Percentiles rank a stretch among this genome's conserved stretches.
These are phyloP conservation scores for Fusarium sulawesiense DNA, from an alignment of 2,329 filamentous ascomycete species.

Conservation along the genomic window DNA sequence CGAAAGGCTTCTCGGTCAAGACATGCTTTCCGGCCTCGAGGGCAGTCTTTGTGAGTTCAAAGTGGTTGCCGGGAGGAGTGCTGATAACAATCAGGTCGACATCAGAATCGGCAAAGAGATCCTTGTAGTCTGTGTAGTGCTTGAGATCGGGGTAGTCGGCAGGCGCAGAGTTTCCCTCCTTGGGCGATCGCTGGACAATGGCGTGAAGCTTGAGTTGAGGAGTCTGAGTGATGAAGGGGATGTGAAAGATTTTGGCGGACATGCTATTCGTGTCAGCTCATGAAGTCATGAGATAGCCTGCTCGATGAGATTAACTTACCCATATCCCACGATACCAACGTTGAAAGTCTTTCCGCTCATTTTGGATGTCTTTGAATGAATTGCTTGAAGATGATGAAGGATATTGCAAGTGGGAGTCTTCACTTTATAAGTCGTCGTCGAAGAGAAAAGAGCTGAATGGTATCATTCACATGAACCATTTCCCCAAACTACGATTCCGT, in stretches of 20 bases:
- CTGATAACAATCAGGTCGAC: slow-evolving; percentile 78
- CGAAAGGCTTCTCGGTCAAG: slow-evolving; percentile 85
- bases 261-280: slow-evolving; percentile 53
- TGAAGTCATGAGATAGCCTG: slow-evolving; percentile 14
- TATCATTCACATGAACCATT: slow-evolving; percentile 15
- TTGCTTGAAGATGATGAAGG: neutral
- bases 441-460: neutral
- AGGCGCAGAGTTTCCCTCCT: slow-evolving; percentile 72
- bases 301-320: slow-evolving; percentile 51
- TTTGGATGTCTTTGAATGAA: neutral
- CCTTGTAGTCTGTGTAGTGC: slow-evolving; percentile 71
- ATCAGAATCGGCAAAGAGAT: slow-evolving; percentile 71
- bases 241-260: slow-evolving; percentile 84
- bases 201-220: slow-evolving; percentile 75
- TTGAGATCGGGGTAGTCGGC: slow-evolving; percentile 74
- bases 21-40: slow-evolving; percentile 80
- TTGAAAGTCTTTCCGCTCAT: slow-evolving; percentile 59
- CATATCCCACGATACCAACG: slow-evolving; percentile 64
- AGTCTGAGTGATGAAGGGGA: slow-evolving; percentile 77
- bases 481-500: slow-evolving; percentile 39
- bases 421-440: slow-evolving; percentile 11
- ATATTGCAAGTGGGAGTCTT: neutral
- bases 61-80: slow-evolving; percentile 79
- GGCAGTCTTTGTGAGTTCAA: slow-evolving; percentile 70
- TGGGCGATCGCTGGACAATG: slow-evolving; percentile 79